Evolutionary conservation across 352 stramenopile species (phyloP).

Genomic region (Sclerospora graminicola): DNA sequence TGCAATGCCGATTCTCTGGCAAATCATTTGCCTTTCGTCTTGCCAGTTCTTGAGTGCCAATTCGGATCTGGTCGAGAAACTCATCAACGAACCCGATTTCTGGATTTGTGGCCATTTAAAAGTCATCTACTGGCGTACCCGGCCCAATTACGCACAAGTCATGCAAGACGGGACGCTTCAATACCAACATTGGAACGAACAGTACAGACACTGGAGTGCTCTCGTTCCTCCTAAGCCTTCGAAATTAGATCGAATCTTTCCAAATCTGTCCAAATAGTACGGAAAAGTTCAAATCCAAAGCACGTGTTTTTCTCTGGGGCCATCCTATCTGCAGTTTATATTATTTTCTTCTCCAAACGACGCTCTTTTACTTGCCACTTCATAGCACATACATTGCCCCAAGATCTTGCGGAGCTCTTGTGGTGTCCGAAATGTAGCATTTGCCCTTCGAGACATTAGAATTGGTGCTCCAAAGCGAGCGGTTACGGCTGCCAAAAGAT

Average conservation of each 20-base stretch:
- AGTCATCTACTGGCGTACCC: conserved; percentile 21
- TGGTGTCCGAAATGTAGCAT: conserved; percentile 30
- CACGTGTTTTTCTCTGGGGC: conserved; percentile 41
- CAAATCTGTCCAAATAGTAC: conserved; percentile 8
- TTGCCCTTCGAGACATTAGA: conserved; percentile 51
- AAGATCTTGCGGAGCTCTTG: conserved; percentile 17
- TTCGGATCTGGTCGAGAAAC: conserved; percentile 5
- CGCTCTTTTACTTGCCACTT: conserved; percentile 49
- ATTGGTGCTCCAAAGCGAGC: conserved; percentile 48
- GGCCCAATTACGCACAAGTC: conserved; percentile 4
- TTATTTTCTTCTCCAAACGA: conserved; percentile 49
- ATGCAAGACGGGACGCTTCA: conserved; percentile 15
- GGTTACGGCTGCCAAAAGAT: conserved; percentile 38
- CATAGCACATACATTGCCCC: conserved; percentile 9
- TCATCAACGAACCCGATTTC: conserved; percentile 15
- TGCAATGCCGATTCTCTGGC: conserved; percentile 33
- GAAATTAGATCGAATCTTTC: conserved; percentile 6
- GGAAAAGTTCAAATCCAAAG: conserved; percentile 17
- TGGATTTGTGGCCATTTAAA: conserved; percentile 30
- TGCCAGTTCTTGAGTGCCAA: conserved; percentile 7
- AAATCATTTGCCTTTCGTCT: conserved; percentile 25
- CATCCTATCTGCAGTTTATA: conserved; percentile 55
- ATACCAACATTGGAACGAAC: conserved; percentile 23
- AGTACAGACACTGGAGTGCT: conserved; percentile 24
- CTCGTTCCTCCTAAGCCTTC: conserved; percentile 14